Percentiles rank a stretch among this genome's conserved stretches.
phyloP scores from a whole-genome alignment of 2,329 filamentous ascomycete species.

The Akanthomyces muscarius region DNA sequence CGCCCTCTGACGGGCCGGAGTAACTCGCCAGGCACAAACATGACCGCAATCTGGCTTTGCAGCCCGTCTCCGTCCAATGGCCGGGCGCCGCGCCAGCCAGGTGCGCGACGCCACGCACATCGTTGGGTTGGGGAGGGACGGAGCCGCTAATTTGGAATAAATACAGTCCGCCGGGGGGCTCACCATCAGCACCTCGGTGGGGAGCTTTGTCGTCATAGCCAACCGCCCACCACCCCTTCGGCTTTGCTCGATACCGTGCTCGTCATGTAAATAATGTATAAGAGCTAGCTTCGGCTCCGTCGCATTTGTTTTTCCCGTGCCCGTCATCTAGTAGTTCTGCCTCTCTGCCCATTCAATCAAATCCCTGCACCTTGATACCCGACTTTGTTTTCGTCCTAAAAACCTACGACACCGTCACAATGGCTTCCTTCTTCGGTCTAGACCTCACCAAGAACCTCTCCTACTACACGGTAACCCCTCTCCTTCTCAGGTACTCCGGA shows the following conservation, averaged over 20 bases:
- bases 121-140: neutral
- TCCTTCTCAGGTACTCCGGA: neutral
- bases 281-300: neutral
- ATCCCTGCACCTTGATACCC: neutral
- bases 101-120: neutral
- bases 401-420: neutral
- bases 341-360: too few relatives aligned
- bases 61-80: slow-evolving; percentile 1
- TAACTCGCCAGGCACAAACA: too few relatives aligned
- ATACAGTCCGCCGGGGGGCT: neutral
- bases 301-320: neutral
- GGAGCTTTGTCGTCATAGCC: neutral
- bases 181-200: neutral
- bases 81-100: neutral
- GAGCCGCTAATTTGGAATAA: slow-evolving; percentile 2
- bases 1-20: too few relatives aligned
- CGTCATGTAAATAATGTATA: neutral
- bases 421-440: slow-evolving; percentile 32
- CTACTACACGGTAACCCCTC: slow-evolving; percentile 17
- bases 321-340: neutral
- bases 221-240: neutral
- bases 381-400: neutral
- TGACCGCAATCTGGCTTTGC: too few relatives aligned
- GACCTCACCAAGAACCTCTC: slow-evolving; percentile 32
- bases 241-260: neutral